phyloP scores from a whole-genome alignment of 2,329 filamentous ascomycete species.

The Cordyceps sp. region DNA sequence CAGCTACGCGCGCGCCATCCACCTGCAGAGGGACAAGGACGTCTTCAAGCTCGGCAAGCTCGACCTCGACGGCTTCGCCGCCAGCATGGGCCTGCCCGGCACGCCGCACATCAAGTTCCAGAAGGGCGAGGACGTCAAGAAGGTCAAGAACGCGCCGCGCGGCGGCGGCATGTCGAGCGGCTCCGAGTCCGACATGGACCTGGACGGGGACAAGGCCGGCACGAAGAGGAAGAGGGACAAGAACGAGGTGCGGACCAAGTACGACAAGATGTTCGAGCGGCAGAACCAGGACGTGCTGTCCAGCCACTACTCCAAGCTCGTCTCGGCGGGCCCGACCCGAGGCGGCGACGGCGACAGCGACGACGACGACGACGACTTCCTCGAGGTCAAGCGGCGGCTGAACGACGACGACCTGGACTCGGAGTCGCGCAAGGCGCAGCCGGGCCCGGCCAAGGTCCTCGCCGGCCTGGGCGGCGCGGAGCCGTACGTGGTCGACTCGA shows the following conservation, averaged over 20 bases:
- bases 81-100: conserved; percentile 75
- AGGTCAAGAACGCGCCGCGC: conserved; percentile 71
- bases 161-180: conserved; percentile 46
- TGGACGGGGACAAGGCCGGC: conserved; percentile 30
- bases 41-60: conserved; percentile 74
- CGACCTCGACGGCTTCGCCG: conserved; percentile 71
- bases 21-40: conserved; percentile 82
- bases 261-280: conserved; percentile 95
- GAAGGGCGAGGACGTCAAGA: conserved; percentile 77
- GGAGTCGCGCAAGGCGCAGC: conserved; percentile 26
- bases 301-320: conserved; percentile 81
- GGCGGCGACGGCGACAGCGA: conserved; percentile 17
- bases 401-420: conserved; percentile 47
- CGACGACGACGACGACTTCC: conserved; percentile 64
- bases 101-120: conserved; percentile 86
- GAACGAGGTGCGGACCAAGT: conserved; percentile 72
- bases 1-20: conserved; percentile 70
- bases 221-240: conserved; percentile 55
- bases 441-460: conserved; percentile 39
- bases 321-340: conserved; percentile 34
- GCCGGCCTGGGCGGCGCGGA: conserved; percentile 52
- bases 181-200: conserved; percentile 38
- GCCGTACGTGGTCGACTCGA: conserved; percentile 75
- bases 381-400: conserved; percentile 79
- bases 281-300: conserved; percentile 91